phyloP scores from a whole-genome alignment of 345 rosid species.

The Populus davidiana region DNA sequence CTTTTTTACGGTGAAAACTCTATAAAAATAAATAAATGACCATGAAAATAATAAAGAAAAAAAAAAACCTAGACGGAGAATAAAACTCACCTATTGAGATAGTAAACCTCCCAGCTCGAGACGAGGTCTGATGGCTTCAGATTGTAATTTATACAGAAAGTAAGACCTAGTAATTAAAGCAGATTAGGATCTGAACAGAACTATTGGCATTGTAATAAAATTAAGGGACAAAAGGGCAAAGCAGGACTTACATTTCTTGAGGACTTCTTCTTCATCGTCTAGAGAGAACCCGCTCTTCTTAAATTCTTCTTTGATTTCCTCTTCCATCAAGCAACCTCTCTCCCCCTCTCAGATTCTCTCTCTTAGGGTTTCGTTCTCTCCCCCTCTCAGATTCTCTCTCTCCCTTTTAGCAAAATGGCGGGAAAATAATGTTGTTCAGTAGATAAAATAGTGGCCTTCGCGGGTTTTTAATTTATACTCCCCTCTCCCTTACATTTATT shows the following conservation, averaged over 20 bases:
- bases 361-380: background rate
- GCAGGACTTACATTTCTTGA: slow-evolving; percentile 51
- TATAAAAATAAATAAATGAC: background rate
- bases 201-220: slow-evolving; percentile 3
- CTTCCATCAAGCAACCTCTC: slow-evolving; percentile 46
- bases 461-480: background rate
- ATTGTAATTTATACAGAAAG: slow-evolving; percentile 71
- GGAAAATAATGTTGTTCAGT: slow-evolving; percentile 30
- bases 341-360: slow-evolving; percentile 32
- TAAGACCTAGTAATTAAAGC: slow-evolving; percentile 44
- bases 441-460: background rate
- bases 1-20: too few species aligned
- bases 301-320: slow-evolving; percentile 68
- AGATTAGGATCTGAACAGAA: slow-evolving; percentile 9
- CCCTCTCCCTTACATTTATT: background rate
- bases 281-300: slow-evolving; percentile 52
- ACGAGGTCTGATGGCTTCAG: slow-evolving; percentile 75
- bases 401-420: slow-evolving; percentile 41
- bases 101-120: slow-evolving; percentile 87
- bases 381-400: slow-evolving; percentile 30
- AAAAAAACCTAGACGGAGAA: background rate
- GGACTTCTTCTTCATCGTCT: slow-evolving; percentile 61
- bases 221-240: background rate
- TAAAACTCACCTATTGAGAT: slow-evolving; percentile 63
- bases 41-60: background rate